Base-by-base conservation (phyloP, 169 alveolate genomes). In the Theileria orientalis region DNA sequence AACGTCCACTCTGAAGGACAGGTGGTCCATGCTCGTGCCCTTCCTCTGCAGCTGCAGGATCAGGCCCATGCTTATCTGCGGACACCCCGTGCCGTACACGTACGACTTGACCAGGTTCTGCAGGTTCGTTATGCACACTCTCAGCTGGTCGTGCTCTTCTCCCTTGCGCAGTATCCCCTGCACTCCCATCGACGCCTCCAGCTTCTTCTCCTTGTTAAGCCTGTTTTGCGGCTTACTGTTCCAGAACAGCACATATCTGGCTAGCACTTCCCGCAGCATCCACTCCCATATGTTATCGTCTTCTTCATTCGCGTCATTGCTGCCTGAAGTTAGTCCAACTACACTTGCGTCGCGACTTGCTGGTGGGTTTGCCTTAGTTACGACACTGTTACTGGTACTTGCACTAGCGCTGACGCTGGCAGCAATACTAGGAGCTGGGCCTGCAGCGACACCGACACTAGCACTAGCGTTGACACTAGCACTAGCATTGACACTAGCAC, bases 1-100 rank as follows among this genome's bases (percentile, higher is more conserved):
- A 33, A 85, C 86, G 42, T 86, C 94, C 3, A 91, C 47, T 23
- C 87, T 29, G 61, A 92, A 92, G 59, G 76, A 77, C 68, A 92
- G 85, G 76, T 77, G 76, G 57, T 92, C 96, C 96, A 92, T 92
- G 16, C 95, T 83, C 19, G 96, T 90, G 21, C 96, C 96, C 56
- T 92, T 92, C 32, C 96, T 62, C 75, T 92, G 96, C 77, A 92
- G 78, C 54, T 91, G 96, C 19, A 92, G 74, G 62, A 90, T 60
- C 61, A 90, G 86, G 27, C 92, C 66, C 47, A 92, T 59, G 33
- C 77, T 79, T 37, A 90, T 68, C 80, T 92, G 96, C 19, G 89
- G 89, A 44, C 89, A 82, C 21, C 89, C 89, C 33, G 89, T 82
- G 37, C 89, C 89, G 49, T 66, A 52, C 23, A 82, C 69, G 40